phyloP scores from a whole-genome alignment of 2,329 filamentous ascomycete species.

The Endoconidiophora polonica region DNA sequence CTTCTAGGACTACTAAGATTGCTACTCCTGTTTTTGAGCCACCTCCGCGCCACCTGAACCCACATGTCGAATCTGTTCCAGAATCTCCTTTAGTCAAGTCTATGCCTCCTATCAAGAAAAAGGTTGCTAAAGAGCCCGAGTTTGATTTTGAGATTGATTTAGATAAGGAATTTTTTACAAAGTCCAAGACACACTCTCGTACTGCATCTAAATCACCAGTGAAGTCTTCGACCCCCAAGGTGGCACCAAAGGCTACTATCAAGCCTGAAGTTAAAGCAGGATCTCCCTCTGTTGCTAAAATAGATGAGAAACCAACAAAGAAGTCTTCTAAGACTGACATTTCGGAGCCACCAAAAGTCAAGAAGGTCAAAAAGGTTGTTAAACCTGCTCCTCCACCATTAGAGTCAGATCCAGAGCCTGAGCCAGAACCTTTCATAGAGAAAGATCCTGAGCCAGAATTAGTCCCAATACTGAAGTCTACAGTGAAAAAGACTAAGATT shows the following conservation, averaged over 20 bases:
- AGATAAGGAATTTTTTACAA: background rate
- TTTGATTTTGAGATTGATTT: background rate
- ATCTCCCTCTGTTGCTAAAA: background rate
- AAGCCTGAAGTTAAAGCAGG: slow-evolving; percentile 1
- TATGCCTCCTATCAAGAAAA: background rate
- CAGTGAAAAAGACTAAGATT: slow-evolving; percentile 2
- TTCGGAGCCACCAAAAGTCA: too few relatives aligned
- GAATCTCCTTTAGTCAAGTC: slow-evolving; percentile 11
- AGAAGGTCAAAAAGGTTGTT: background rate
- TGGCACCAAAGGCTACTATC: background rate
- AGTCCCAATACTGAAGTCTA: too few relatives aligned
- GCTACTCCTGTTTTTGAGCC: slow-evolving; percentile 1
- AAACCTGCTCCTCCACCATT: slow-evolving; percentile 15
- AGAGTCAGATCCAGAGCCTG: slow-evolving; percentile 15
- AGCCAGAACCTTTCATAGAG: slow-evolving; percentile 13
- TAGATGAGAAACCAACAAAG: slow-evolving; percentile 2
- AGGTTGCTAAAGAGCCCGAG: background rate
- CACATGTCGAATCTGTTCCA: slow-evolving; percentile 9
- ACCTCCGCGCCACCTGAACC: slow-evolving; percentile 1
- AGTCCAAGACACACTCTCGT: slow-evolving; percentile 1
- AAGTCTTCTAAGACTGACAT: slow-evolving; percentile 3
- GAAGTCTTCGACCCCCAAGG: slow-evolving; percentile 1
- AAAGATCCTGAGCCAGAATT: too few relatives aligned
- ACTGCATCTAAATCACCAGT: slow-evolving; percentile 6
- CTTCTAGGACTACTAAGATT: background rate